phyloP scores from a whole-genome alignment of 495 filamentous ascomycete genomes.

The Jackrogersella multiformis region DNA sequence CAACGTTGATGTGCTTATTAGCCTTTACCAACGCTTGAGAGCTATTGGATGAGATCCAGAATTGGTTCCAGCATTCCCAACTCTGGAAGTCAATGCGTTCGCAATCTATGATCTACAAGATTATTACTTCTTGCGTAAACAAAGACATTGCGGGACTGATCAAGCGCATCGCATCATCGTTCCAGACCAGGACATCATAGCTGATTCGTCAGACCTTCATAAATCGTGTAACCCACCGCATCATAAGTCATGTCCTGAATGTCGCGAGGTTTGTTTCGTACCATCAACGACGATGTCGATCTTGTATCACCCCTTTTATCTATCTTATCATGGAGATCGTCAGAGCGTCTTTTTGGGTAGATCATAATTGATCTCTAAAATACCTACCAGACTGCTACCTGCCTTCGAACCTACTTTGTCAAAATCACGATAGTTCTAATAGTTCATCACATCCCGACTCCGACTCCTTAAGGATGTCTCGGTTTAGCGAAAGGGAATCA shows the following conservation, averaged over 20 bases:
- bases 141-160: background rate
- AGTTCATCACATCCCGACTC: background rate
- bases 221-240: constrained; percentile 11
- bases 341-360: background rate
- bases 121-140: constrained; percentile 4
- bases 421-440: background rate
- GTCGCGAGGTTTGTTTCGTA: constrained; percentile 11
- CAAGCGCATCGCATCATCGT: constrained; percentile 20
- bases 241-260: constrained; percentile 2
- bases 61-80: background rate
- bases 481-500: background rate
- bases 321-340: constrained; percentile 1
- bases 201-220: constrained; percentile 1
- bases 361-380: background rate
- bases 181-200: background rate
- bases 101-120: constrained; percentile 14
- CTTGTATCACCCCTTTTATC: background rate
- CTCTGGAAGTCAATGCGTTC: background rate
- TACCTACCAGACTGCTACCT: background rate
- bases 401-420: background rate
- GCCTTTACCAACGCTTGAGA: background rate
- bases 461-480: no score
- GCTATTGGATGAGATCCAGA: constrained; percentile 11
- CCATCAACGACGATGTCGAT: constrained; percentile 12
- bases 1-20: constrained; percentile 11